These are phyloP conservation scores for Calonectria crousiana DNA, from an alignment of 2,329 filamentous ascomycete species.

Conservation along the genomic window DNA sequence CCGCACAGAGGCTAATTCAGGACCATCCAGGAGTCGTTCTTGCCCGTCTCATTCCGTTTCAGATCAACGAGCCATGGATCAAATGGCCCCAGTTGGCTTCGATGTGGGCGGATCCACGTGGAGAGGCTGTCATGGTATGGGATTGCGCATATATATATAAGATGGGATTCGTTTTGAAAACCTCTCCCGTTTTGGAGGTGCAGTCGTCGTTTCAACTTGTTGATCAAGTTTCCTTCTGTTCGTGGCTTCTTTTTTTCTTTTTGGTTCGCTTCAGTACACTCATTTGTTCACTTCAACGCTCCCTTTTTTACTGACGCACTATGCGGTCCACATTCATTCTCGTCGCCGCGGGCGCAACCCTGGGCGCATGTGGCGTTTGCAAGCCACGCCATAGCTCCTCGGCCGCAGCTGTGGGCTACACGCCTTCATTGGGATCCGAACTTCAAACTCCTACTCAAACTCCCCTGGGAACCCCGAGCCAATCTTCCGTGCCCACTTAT, in stretches of 20 bases:
- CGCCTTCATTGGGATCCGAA: not conserved
- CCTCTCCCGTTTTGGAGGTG: not conserved
- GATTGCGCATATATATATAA: not conserved
- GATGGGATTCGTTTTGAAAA: not conserved
- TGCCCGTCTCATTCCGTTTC: conserved; percentile 7
- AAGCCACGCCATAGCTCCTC: conserved; percentile 1
- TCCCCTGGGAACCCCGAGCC: not conserved
- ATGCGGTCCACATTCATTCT: conserved; percentile 14
- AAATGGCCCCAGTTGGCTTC: conserved; percentile 7
- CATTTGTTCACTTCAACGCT: not conserved
- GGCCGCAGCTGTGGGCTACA: not conserved
- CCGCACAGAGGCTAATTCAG: not conserved
- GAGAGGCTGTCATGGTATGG: not conserved
- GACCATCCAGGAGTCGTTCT: not conserved
- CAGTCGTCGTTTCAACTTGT: conserved; percentile 10
- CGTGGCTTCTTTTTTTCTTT: not conserved
- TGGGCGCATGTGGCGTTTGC: not conserved
- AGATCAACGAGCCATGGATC: not conserved
- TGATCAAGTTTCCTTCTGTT: conserved; percentile 14
- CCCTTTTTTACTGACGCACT: not conserved
- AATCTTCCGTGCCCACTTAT: not conserved
- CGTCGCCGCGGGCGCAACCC: conserved; percentile 13
- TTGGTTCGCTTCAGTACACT: not conserved
- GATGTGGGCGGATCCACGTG: conserved; percentile 20
- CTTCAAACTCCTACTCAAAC: not conserved